These are phyloP conservation scores for Lolium multiflorum DNA, from an alignment of 176 grass and related monocot genomes.

Conservation along the genomic window DNA sequence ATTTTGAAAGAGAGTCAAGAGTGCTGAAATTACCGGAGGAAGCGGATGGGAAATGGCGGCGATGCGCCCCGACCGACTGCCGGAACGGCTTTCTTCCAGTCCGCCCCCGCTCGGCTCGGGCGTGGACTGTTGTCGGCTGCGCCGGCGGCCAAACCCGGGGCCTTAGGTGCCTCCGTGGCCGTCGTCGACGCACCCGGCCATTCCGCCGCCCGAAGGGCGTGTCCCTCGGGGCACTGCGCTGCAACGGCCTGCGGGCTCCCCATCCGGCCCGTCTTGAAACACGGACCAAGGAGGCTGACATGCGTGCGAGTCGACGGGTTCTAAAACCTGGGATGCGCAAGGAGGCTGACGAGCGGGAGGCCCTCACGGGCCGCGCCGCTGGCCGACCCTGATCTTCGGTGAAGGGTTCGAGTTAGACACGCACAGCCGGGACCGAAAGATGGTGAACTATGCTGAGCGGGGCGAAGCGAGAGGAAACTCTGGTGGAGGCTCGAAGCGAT, in stretches of 20 bases:
- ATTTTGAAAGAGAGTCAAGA: background rate
- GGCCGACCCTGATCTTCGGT: conserved; percentile 65
- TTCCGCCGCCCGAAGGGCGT: background rate
- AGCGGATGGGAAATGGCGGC: conserved; percentile 69
- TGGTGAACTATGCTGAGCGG: too few relatives aligned
- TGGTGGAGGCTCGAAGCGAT: conserved; percentile 88
- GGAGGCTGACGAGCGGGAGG: conserved; percentile 17
- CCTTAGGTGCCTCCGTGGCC: background rate
- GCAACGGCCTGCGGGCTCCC: too few relatives aligned
- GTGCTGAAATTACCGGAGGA: conserved; percentile 81
- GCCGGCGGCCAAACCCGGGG: background rate
- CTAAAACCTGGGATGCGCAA: background rate
- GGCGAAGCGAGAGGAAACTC: conserved; percentile 71
- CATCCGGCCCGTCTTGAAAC: conserved; percentile 62
- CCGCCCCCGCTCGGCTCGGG: conserved; percentile 9
- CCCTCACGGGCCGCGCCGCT: conserved; percentile 41
- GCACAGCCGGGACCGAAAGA: too few relatives aligned
- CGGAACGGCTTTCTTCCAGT: background rate
- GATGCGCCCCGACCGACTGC: conserved; percentile 34
- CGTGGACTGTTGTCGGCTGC: background rate
- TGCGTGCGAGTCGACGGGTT: conserved; percentile 38
- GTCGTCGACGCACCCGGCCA: too few relatives aligned
- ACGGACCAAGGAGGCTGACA: conserved; percentile 88
- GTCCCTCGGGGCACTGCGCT: background rate
- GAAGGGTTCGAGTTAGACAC: conserved; percentile 81